phyloP scores from a whole-genome alignment of 2,329 filamentous ascomycete genomes.

The Colletotrichum chlorophyti region DNA sequence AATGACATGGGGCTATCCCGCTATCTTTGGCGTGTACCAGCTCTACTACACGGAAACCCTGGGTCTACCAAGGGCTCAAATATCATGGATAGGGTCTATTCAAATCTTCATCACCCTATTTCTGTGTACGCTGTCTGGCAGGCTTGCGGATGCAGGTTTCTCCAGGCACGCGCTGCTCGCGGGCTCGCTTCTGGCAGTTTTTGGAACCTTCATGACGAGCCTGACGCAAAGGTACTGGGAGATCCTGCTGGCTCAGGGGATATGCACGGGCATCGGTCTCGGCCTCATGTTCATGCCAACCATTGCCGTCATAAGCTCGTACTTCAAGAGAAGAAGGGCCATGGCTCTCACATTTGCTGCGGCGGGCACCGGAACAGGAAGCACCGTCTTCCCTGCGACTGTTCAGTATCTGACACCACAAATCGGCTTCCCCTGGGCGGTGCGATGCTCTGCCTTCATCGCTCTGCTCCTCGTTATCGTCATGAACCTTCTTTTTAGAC shows the following conservation, averaged over 20 bases:
- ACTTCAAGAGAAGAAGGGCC: slow-evolving; percentile 65
- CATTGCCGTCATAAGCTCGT: slow-evolving; percentile 62
- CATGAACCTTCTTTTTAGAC: slow-evolving; percentile 49
- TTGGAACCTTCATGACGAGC: slow-evolving; percentile 54
- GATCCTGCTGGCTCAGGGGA: slow-evolving; percentile 57
- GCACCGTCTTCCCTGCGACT: slow-evolving; percentile 67
- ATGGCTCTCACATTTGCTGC: slow-evolving; percentile 67
- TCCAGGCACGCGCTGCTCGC: slow-evolving; percentile 39
- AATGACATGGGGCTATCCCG: too few species aligned
- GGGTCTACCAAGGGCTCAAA: slow-evolving; percentile 39
- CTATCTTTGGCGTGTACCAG: slow-evolving; percentile 44
- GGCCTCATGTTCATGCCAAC: slow-evolving; percentile 62
- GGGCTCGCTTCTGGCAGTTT: slow-evolving; percentile 49
- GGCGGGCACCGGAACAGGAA: slow-evolving; percentile 66
- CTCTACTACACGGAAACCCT: slow-evolving; percentile 45
- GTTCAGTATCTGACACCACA: slow-evolving; percentile 62
- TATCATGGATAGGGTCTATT: slow-evolving; percentile 58
- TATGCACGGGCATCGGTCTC: slow-evolving; percentile 63
- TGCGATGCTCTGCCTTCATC: slow-evolving; percentile 67
- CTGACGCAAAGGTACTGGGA: slow-evolving; percentile 52
- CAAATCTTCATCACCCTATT: slow-evolving; percentile 51
- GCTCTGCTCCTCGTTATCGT: slow-evolving; percentile 53
- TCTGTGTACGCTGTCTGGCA: slow-evolving; percentile 48
- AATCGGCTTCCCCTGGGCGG: slow-evolving; percentile 70
- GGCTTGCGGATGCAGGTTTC: slow-evolving; percentile 50